Conservation (phyloP, 306 rosid species). For the Albizia julibrissin region DNA sequence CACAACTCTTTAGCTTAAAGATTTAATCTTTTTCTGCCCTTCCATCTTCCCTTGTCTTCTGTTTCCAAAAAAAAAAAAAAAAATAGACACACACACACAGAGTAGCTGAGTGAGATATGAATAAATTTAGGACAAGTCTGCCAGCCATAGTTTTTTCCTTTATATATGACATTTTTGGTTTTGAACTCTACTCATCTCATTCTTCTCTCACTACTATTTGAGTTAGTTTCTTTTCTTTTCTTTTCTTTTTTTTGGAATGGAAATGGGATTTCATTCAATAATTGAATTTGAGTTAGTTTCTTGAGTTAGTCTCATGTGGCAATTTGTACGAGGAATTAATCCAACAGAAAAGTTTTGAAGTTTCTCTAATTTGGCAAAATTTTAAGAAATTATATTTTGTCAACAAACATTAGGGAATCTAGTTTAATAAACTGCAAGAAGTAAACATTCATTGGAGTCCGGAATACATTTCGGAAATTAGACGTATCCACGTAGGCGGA, state of each 20-base stretch:
- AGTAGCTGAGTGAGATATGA: background rate
- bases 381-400: background rate
- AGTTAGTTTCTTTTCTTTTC: background rate
- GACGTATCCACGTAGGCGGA: background rate
- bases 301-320: background rate
- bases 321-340: background rate
- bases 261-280: too few relatives aligned
- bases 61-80: background rate
- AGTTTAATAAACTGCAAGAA: background rate
- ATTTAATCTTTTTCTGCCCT: background rate
- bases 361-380: background rate
- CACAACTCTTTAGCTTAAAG: background rate
- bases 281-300: too few relatives aligned
- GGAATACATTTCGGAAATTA: background rate
- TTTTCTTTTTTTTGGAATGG: too few relatives aligned
- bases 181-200: background rate
- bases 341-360: background rate
- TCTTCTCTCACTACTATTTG: background rate
- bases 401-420: too few relatives aligned
- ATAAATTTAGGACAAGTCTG: background rate
- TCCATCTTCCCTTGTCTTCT: background rate
- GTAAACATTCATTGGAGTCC: background rate
- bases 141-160: background rate
- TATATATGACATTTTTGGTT: background rate
- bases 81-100: too few relatives aligned